Conservation (phyloP, 2,329 filamentous ascomycete genomes). For the Paracoccidioides brasiliensis region DNA sequence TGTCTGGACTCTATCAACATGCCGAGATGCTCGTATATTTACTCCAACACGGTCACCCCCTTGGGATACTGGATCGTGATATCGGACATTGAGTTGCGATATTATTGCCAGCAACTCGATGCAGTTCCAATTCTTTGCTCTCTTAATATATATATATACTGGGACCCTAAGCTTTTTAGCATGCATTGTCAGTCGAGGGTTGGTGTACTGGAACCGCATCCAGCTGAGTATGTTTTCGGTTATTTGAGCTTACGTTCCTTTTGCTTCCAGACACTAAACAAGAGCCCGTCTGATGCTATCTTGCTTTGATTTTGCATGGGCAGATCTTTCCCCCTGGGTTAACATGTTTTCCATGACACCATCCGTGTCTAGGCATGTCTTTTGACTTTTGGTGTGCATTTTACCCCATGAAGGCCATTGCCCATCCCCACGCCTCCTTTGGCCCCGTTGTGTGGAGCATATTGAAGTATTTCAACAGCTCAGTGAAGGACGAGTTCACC, state of each 20-base stretch:
- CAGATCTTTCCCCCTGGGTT: no score
- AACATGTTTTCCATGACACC: no score
- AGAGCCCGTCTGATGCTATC: no score
- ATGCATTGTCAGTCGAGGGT: not conserved
- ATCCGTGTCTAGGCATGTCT: no score
- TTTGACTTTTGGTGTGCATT: no score
- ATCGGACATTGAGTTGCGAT: not conserved
- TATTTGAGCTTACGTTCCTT: not conserved
- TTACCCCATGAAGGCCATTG: no score
- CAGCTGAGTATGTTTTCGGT: not conserved
- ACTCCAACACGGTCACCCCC: not conserved
- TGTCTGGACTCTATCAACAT: conserved; percentile 15
- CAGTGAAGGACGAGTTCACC: no score
- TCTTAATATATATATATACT: not conserved
- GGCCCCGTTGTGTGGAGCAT: no score
- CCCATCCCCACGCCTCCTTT: no score
- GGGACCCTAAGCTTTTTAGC: no score
- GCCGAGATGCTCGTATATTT: conserved; percentile 8
- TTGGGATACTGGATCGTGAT: not conserved
- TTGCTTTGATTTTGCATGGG: not conserved
- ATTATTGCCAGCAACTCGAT: not conserved
- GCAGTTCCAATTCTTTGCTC: not conserved
- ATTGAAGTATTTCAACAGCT: no score
- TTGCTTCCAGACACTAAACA: no score
- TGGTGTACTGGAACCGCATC: not conserved